These are phyloP conservation scores for Jacaranda mimosifolia DNA, from an alignment of 257 asterid genomes.

Conservation along the genomic window DNA sequence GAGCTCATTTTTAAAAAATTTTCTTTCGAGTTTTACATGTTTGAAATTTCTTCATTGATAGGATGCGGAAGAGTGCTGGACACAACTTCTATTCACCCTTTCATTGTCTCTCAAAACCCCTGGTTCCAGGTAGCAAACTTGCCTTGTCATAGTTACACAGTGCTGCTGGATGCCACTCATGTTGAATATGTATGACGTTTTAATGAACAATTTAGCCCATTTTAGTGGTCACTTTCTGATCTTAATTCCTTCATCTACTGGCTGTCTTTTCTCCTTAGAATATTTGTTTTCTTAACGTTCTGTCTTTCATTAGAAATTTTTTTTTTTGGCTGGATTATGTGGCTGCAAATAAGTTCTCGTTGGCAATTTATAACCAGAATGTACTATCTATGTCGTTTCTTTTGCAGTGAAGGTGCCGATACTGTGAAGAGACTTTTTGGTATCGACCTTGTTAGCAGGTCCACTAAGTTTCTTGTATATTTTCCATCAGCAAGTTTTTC, in stretches of 20 bases:
- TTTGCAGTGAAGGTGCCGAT: constrained; percentile 83
- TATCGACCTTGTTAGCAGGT: constrained; percentile 95
- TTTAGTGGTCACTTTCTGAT: constrained; percentile 1
- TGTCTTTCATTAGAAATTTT: constrained; percentile 2
- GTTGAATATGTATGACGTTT: neutral
- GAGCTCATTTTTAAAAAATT: constrained; percentile 25
- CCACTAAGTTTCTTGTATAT: constrained; percentile 21
- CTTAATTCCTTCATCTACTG: constrained; percentile 11
- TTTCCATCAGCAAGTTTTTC: constrained; percentile 29
- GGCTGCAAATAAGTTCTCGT: constrained; percentile 16
- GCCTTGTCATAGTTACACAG: constrained; percentile 18
- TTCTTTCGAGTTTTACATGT: constrained; percentile 10
- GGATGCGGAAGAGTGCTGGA: constrained; percentile 99
- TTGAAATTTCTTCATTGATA: constrained; percentile 44
- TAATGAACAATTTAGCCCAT: constrained; percentile 8
- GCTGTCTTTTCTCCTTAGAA: constrained; percentile 22
- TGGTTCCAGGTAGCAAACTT: constrained; percentile 64
- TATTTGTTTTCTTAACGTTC: constrained; percentile 1
- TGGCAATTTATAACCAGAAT: constrained; percentile 27
- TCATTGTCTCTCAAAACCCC: constrained; percentile 76
- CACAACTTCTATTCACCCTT: constrained; percentile 89
- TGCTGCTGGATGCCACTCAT: constrained; percentile 26
- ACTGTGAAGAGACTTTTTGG: constrained; percentile 84
- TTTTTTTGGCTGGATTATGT: constrained; percentile 10
- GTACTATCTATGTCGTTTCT: constrained; percentile 19